phyloP scores from a whole-genome alignment of 2,329 filamentous ascomycete species.

The Alternaria consortialis region DNA sequence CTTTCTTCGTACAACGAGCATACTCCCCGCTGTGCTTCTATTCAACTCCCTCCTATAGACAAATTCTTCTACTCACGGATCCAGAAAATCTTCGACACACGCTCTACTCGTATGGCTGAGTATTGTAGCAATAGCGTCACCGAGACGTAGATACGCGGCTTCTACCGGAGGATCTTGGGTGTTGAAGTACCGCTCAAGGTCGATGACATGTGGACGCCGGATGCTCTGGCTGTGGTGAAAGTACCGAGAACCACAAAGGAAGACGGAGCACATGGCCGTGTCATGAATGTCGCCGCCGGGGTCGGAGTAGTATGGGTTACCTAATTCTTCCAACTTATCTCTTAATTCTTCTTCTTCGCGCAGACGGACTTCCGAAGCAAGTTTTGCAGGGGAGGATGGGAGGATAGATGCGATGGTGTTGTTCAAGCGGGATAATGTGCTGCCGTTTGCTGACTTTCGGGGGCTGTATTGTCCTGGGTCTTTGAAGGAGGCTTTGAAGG shows the following conservation, averaged over 20 bases:
- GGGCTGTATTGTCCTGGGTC: neutral
- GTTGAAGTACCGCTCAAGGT: constrained; percentile 10
- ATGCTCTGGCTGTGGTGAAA: neutral
- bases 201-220: constrained; percentile 11
- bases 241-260: neutral
- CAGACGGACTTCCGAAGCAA: neutral
- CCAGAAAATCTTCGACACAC: constrained; percentile 25
- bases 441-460: neutral
- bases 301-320: constrained; percentile 13
- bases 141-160: constrained; percentile 21
- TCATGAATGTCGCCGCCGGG: constrained; percentile 17
- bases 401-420: constrained; percentile 1
- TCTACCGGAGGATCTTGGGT: neutral
- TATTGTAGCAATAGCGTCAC: constrained; percentile 26
- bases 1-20: constrained; percentile 14
- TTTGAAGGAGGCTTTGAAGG: constrained; percentile 18
- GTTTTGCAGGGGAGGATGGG: neutral
- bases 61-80: constrained; percentile 19
- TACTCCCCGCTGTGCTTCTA: neutral
- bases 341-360: constrained; percentile 5
- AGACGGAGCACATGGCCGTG: constrained; percentile 5
- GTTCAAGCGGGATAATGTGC: constrained; percentile 5
- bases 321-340: constrained; percentile 2
- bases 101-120: constrained; percentile 19
- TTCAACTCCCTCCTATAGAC: constrained; percentile 24